Evolutionary conservation across 2,329 filamentous ascomycete genomes (phyloP), one percentile per base, ranked within the genome.

Genomic region (Fonsecaea monophora): DNA sequence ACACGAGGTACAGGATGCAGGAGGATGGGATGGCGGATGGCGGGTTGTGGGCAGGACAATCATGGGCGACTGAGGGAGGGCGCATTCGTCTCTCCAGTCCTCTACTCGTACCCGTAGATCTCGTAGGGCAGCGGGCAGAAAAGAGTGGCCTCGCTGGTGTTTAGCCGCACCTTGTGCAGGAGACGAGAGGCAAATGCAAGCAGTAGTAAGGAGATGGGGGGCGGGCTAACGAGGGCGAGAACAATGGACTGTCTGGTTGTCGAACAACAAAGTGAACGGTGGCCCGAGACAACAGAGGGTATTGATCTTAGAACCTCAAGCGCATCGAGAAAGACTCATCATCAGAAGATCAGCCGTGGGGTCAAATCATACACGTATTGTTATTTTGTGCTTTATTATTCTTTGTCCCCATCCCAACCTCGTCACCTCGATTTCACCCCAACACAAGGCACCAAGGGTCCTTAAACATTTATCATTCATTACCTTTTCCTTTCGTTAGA

Each of bases 1-100:
- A 70, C 66, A 70, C 66, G 66, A 70, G 63, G 68, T 54, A 59
- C 56, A 48, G 32, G 54, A 59, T 69, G 53, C 58, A 48, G 57
- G 53, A 48, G 42, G 60, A 38, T 35, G 53, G 42, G 60, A 38
- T 35, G 53, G 38, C 35, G 38, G 53, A 42, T 63, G 60, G 53
- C 42, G 25, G 53, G 53, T 38, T 60, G 42, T 34, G 59, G 45
- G 45, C 45, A 53, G 34, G 45, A 50, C 45, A 50, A 30, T 21
- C 45, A 50, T 6, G 45, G 45, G 18, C 45, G 45, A 34, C 12
- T 9, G 53, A 55, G 53, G 48, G 40, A 54, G 60, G 40, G 57
- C 48, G 35, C 53, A 54, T 35, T 34, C 48, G 50, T 53, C 45
- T 53, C 45, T 21, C 48, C 12, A 35, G 37, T 48, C 45, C 59